Base-by-base conservation (phyloP, 306 rosid genomes). In the Begonia loranthoides region DNA sequence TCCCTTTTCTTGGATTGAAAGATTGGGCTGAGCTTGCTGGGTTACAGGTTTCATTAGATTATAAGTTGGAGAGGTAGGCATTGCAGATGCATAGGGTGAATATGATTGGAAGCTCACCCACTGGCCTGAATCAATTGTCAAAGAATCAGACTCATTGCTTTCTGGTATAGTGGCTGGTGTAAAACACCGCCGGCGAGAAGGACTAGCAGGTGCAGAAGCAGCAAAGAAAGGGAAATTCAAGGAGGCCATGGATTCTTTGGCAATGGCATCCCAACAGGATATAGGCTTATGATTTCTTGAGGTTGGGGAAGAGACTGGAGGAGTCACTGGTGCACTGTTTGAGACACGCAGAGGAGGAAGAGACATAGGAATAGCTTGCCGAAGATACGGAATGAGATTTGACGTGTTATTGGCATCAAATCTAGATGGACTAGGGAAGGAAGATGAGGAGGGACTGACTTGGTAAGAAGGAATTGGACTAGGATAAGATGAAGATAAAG, bases 191-290 rank as follows among this genome's bases (percentile, higher is more conserved):
- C 76, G 94, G 28, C 85, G 92, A 12, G 84, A 80, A 13, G 94
- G 93, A 56, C 97, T 84, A 28, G 94, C 81, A 0, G 99, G 99
- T 16, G 95, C 99, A 9, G 99, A 90, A 41, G 83, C 90, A 10
- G 99, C 94, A 9, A 74, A 77, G 73, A 78, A 79, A 40, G 96
- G 96, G 74, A 84, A 79, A 49, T 63, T 79, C 49, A 81, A 76
- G 5, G 83, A 74, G 50, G 76, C 67, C 72, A 84, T 81, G 61
- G 88, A 90, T 65, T 78, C 84, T 66, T 65, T 86, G 58, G 83
- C 79, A 9, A 83, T 72, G 61, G 85, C 59, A 13, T 82, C 99
- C 99, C 99, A 90, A 40, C 70, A 85, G 13, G 94, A 92, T 53
- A 86, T 74, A 22, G 84, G 86, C 54, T 82, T 84, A 15, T 79